Evolutionary conservation across 345 rosid genomes (phyloP).

Genomic region (Orychophragmus violaceus): DNA sequence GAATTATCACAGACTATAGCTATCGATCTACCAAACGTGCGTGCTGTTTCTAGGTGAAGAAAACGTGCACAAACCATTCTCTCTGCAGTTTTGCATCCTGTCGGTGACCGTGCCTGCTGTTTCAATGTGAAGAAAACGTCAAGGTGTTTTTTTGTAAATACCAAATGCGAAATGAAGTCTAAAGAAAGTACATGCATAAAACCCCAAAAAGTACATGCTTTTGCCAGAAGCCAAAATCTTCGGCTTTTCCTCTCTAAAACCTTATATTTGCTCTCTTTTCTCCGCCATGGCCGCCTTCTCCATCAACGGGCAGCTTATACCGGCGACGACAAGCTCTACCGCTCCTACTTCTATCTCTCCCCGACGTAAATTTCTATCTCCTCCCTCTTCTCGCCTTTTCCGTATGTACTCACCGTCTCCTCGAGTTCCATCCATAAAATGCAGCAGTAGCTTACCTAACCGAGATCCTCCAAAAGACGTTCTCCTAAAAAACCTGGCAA

Average conservation of each 20-base stretch:
- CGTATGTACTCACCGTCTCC: slow-evolving; percentile 24
- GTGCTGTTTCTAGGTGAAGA: too few species aligned
- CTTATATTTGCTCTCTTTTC: slow-evolving; percentile 22
- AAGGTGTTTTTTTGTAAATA: not conserved
- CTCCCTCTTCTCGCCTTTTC: slow-evolving; percentile 20
- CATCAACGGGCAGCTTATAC: slow-evolving; percentile 31
- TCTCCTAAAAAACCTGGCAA: slow-evolving; percentile 37
- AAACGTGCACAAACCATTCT: too few species aligned
- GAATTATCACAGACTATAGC: too few species aligned
- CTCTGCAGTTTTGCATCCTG: not conserved
- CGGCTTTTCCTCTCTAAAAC: slow-evolving; percentile 26
- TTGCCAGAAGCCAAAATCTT: slow-evolving; percentile 19
- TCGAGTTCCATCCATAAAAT: slow-evolving; percentile 32
- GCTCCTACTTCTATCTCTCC: slow-evolving; percentile 1
- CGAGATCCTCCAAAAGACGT: slow-evolving; percentile 2
- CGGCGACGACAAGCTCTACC: slow-evolving; percentile 28
- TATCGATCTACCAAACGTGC: too few species aligned
- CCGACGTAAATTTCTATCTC: slow-evolving; percentile 14
- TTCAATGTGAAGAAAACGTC: not conserved
- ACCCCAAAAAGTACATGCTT: slow-evolving; percentile 14
- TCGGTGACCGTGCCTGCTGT: not conserved
- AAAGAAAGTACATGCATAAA: slow-evolving; percentile 14
- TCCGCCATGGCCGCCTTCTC: slow-evolving; percentile 43
- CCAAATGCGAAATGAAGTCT: not conserved
- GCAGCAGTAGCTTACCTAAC: slow-evolving; percentile 25